Evolutionary conservation across 371 early-diverging fungal species (phyloP), one percentile per base, ranked within the genome.

Genomic region (Saksenaea vasiformis): DNA sequence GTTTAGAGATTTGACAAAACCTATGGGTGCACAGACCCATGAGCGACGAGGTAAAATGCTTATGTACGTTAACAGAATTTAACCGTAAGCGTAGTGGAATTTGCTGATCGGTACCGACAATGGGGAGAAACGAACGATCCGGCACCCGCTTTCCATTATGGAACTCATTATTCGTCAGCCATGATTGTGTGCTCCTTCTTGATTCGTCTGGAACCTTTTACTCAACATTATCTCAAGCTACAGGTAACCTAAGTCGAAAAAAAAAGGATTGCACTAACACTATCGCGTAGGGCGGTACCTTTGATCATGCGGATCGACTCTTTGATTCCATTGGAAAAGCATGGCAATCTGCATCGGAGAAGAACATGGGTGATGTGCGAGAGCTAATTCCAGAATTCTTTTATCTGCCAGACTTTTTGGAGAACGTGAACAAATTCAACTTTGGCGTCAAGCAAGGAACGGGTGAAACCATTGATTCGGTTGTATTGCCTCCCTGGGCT

Each of bases 311-410:
- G 0, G 91, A 91, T 65, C 70, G 90, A 34, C 62, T 89, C 27
- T 89, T 87, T 61, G 83, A 88, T 67, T 85, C 86, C 0, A 83
- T 89, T 64, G 82, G 81, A n/a, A 85, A 85, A 60, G 85, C 85
- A 0, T 89, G 87, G 87, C 71, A 77, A 34, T 90, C 90, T 60
- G 91, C 87, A n/a, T 84, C 85, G 0, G 85, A 83, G 65, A 83
- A 87, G 78, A 89, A 91, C 35, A 88, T 88, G 84, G 85, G 88
- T 7, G 95, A 95, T 71, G 93, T 95, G 1, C 84, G 92, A 58
- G 95, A 95, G 64, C 79, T 95, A 11, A 94, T 93, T 26, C 95
- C 95, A 0, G 94, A 95, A 68, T 95, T 94, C 71, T 95, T 90
- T 67, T 95, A 91, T 74, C 71, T 93, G 58, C 94, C 94, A 0